A percentile compares a stretch with the other conserved stretches of the same genome.
phyloP scores from a whole-genome alignment of 108 stramenopile genomes.

The Pseudonitzschia multiseries region DNA sequence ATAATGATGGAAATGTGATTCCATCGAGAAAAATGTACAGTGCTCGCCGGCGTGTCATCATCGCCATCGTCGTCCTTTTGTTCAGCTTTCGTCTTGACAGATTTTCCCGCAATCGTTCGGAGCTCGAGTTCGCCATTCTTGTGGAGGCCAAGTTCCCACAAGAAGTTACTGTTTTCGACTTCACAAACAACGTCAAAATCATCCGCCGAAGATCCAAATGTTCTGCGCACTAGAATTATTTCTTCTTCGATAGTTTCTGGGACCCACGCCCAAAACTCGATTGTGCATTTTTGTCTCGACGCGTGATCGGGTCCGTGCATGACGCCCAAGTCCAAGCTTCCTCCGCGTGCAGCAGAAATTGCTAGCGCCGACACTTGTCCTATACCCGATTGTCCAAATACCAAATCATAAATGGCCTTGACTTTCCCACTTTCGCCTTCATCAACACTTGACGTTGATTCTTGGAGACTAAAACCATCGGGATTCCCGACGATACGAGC shows the following conservation, averaged over 20 bases:
- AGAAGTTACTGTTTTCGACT: slow-evolving; percentile 51
- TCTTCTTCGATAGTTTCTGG: slow-evolving; percentile 59
- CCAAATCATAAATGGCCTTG: slow-evolving; percentile 76
- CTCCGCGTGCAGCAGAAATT: slow-evolving; percentile 62
- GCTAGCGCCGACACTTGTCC: slow-evolving; percentile 59
- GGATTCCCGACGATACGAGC: slow-evolving; percentile 35
- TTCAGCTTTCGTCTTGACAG: slow-evolving; percentile 23
- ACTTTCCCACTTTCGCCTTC: slow-evolving; percentile 88
- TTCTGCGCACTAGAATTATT: slow-evolving; percentile 68
- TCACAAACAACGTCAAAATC: slow-evolving; percentile 66
- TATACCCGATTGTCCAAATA: slow-evolving; percentile 61
- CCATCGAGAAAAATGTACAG: slow-evolving; percentile 69
- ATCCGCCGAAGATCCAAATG: slow-evolving; percentile 44
- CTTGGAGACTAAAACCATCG: slow-evolving; percentile 39
- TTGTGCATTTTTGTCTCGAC: slow-evolving; percentile 67
- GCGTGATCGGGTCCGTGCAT: slow-evolving; percentile 59
- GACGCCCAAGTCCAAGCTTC: slow-evolving; percentile 82
- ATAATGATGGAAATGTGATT: slow-evolving; percentile 79
- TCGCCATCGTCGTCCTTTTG: slow-evolving; percentile 28
- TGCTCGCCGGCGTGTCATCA: slow-evolving; percentile 33
- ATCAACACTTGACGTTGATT: slow-evolving; percentile 81
- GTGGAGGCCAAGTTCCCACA: slow-evolving; percentile 81
- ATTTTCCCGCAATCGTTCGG: slow-evolving; percentile 49
- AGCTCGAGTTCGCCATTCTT: slow-evolving; percentile 75
- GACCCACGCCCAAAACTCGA: slow-evolving; percentile 85